Evolutionary conservation across 2,329 filamentous ascomycete genomes (phyloP).

Genomic region (Aspergillus sp.): DNA sequence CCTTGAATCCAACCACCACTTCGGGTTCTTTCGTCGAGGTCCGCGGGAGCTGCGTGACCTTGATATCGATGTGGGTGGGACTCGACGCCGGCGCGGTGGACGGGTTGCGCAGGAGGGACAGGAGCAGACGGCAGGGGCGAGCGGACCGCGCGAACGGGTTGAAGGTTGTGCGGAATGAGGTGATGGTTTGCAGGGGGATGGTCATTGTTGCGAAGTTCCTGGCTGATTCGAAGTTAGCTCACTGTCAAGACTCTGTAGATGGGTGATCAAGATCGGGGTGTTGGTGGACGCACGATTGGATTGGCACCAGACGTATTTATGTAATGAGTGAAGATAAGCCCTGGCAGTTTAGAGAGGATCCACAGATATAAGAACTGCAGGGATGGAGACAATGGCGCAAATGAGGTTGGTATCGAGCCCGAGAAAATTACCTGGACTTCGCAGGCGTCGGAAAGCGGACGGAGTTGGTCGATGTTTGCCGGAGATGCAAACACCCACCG

Average conservation of each 20-base stretch:
- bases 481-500: constrained; percentile 26
- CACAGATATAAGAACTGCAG: neutral
- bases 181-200: constrained; percentile 48
- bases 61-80: constrained; percentile 71
- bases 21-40: constrained; percentile 65
- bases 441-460: constrained; percentile 6
- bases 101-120: constrained; percentile 78
- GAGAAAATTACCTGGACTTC: constrained; percentile 11
- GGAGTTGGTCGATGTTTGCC: constrained; percentile 22
- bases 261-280: neutral
- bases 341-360: too few relatives aligned
- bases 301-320: neutral
- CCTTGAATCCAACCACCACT: constrained; percentile 85
- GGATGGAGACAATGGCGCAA: neutral
- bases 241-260: too few relatives aligned
- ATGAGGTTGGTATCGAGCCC: neutral
- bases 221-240: constrained; percentile 1
- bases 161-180: constrained; percentile 80
- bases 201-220: constrained; percentile 25
- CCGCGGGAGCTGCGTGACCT: constrained; percentile 71
- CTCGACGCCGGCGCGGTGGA: constrained; percentile 76
- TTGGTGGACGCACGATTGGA: neutral
- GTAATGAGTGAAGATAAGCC: neutral
- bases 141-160: constrained; percentile 82
- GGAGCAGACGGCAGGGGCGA: constrained; percentile 82